Evolutionary conservation across 148 eudicot genomes (phyloP), one percentile per base, ranked within the genome.

Genomic region (Rhododendron henanense): DNA sequence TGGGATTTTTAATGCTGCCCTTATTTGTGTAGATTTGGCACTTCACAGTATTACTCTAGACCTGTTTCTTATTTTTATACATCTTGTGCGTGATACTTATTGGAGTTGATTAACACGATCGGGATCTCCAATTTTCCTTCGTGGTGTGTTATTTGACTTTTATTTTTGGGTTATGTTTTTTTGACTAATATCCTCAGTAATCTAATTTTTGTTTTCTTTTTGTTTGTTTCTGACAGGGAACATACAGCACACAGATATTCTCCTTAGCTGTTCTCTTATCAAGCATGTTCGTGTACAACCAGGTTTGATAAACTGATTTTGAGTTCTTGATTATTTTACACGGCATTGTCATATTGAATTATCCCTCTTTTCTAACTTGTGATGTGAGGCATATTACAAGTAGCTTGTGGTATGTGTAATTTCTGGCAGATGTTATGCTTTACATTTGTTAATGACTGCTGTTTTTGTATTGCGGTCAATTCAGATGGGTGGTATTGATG

Each of bases 401-500:
- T n/a, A 82, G 37, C 59, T 57, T 13, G 45, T 81, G 10, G 21
- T 21, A 3, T 2, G 19, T 85, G 31, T 11, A 45, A 50, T 39
- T 2, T 67, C 19, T 81, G 47, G 14, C 37, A 35, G 28, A 48
- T 45, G 19, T 83, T 67, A 21, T 84, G 84, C 25, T 21, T 63
- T 65, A 13, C 63, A 39, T 48, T 50, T 78, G 19, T 55, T 61
- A 33, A 14, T n/a, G 19, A 73, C 25, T 87, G 16, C 48, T 77
- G 19, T 19, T 47, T 78, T 78, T 76, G 31, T 44, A 76, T 1
- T 63, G 76, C 4, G 41, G 85, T 74, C 78, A 25, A n/a, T 87
- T 83, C 90, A 97, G 99, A 97, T 97, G 98, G 99, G 98, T 85
- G 98, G 98, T 45, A 97, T 97, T 88, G 99, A 97, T 79, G 99